These are phyloP conservation scores for Bryopsis sp. DNA, from an alignment of 139 green algal species.

Conservation along the genomic window DNA sequence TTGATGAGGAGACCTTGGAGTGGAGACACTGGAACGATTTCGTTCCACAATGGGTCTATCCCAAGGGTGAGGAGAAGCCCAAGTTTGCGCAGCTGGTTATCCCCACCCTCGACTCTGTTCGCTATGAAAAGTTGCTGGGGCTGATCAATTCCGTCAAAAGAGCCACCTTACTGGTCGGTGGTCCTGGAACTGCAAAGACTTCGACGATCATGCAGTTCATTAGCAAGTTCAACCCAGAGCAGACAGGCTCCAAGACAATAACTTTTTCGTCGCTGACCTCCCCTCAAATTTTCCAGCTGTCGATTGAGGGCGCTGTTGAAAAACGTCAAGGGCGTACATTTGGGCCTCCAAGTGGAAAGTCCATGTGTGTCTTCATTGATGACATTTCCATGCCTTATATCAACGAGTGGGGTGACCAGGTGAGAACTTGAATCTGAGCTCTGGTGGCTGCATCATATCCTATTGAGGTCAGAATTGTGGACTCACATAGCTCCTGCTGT, in stretches of 20 bases:
- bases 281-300: conserved; percentile 83
- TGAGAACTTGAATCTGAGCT: conserved; percentile 13
- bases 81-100: conserved; percentile 86
- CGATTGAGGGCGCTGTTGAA: conserved; percentile 73
- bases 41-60: conserved; percentile 77
- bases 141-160: conserved; percentile 61
- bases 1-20: conserved; percentile 46
- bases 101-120: conserved; percentile 78
- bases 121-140: conserved; percentile 72
- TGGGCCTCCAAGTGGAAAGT: conserved; percentile 76
- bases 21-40: conserved; percentile 75
- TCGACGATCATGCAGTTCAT: conserved; percentile 79
- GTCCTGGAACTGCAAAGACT: conserved; percentile 89
- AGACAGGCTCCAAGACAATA: conserved; percentile 69
- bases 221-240: conserved; percentile 54
- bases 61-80: conserved; percentile 61
- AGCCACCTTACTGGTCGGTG: conserved; percentile 68
- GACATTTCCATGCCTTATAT: conserved; percentile 86
- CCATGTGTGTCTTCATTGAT: conserved; percentile 85
- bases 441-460: not conserved
- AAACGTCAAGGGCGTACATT: conserved; percentile 91
- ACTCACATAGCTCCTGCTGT: conserved; percentile 16
- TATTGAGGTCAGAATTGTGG: conserved; percentile 6
- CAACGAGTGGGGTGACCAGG: conserved; percentile 95
- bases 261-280: conserved; percentile 89